Evolutionary conservation across 345 rosid species (phyloP).

Genomic region (Populus ilicifolia): DNA sequence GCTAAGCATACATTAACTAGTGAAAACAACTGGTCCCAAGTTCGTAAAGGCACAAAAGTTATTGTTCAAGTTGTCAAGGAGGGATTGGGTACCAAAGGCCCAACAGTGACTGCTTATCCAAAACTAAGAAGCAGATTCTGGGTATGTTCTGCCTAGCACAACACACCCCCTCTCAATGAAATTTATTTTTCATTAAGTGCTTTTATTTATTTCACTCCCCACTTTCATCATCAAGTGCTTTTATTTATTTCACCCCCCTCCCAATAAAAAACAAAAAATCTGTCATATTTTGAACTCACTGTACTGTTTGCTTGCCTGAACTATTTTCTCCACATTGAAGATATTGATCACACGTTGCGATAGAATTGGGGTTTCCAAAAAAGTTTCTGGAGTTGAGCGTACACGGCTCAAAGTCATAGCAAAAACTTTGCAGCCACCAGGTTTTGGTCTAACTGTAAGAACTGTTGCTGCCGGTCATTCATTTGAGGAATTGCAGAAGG

Average conservation of each 20-base stretch:
- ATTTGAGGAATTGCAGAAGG: slow-evolving; percentile 81
- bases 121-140: slow-evolving; percentile 89
- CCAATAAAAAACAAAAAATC: not conserved
- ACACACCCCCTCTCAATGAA: not conserved
- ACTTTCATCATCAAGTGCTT: not conserved
- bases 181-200: not conserved
- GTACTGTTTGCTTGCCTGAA: slow-evolving; percentile 19
- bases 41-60: slow-evolving; percentile 83
- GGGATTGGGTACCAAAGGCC: slow-evolving; percentile 93
- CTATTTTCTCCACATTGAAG: slow-evolving; percentile 39
- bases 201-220: not conserved
- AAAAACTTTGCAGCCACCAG: slow-evolving; percentile 84
- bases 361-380: slow-evolving; percentile 78
- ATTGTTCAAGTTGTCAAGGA: slow-evolving; percentile 97
- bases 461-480: slow-evolving; percentile 93
- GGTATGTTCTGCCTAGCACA: slow-evolving; percentile 41
- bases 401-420: slow-evolving; percentile 86
- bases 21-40: slow-evolving; percentile 68
- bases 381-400: slow-evolving; percentile 73
- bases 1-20: slow-evolving; percentile 20
- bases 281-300: slow-evolving; percentile 1
- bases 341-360: slow-evolving; percentile 55
- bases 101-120: slow-evolving; percentile 88
- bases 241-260: not conserved
- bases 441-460: slow-evolving; percentile 86